Conservation (phyloP, 169 alveolate species). For the Plasmodium malariae region DNA sequence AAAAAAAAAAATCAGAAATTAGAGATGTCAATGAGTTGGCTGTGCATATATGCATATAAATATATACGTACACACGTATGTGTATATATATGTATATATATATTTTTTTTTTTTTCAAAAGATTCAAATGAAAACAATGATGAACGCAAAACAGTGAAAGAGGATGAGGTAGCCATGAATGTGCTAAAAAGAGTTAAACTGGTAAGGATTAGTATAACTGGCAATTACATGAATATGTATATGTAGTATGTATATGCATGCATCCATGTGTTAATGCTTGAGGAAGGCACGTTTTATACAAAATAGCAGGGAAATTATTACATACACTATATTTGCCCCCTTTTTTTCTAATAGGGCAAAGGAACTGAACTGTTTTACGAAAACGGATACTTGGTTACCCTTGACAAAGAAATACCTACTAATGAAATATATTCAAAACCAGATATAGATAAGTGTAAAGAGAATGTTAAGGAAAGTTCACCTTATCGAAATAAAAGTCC, state of each 20-base stretch:
- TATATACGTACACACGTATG: background rate
- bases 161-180: background rate
- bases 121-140: background rate
- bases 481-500: constrained; percentile 23
- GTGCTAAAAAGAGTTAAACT: background rate
- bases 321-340: too few relatives aligned
- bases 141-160: background rate
- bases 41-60: background rate
- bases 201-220: background rate
- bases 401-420: constrained; percentile 19
- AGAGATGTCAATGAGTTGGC: background rate
- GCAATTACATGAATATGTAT: background rate
- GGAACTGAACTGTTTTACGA: constrained; percentile 50
- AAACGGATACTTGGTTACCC: constrained; percentile 65
- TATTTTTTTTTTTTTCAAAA: background rate
- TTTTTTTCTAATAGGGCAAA: constrained; percentile 3
- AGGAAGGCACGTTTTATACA: background rate
- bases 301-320: too few relatives aligned
- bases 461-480: background rate
- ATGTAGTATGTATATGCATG: background rate
- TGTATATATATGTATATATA: background rate
- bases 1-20: background rate
- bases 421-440: background rate
- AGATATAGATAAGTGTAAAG: background rate
- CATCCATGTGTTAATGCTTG: background rate